Conservation (phyloP, 1,139 yeast species). For the Kodamaea plutei region DNA sequence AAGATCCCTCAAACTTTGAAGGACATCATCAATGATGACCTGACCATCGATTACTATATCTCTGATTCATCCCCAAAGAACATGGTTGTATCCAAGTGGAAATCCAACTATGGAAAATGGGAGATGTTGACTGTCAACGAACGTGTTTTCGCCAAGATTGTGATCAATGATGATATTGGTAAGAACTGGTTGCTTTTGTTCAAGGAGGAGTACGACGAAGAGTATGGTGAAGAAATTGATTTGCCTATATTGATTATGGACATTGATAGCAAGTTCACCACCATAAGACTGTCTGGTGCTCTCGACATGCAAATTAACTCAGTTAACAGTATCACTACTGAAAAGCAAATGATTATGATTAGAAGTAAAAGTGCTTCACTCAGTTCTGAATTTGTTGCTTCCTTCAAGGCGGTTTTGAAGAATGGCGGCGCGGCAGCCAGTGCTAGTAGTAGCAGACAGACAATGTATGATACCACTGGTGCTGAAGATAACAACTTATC, state of each 20-base stretch:
- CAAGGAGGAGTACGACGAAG: conserved; percentile 36
- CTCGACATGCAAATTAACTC: conserved; percentile 39
- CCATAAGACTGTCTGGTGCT: conserved; percentile 35
- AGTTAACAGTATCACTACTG: conserved; percentile 27
- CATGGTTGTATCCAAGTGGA: conserved; percentile 44
- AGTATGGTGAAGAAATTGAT: conserved; percentile 30
- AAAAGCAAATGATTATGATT: conserved; percentile 29
- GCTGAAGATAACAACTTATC: conserved; percentile 19
- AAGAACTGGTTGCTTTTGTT: conserved; percentile 40
- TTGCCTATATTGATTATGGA: conserved; percentile 36
- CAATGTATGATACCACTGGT: conserved; percentile 17
- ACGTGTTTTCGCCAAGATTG: conserved; percentile 35
- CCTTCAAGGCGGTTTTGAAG: conserved; percentile 28
- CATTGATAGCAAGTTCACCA: conserved; percentile 20
- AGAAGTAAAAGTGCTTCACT: conserved; percentile 32
- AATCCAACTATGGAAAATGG: conserved; percentile 42
- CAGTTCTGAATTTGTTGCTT: conserved; percentile 22
- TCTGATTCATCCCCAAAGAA: conserved; percentile 33
- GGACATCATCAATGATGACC: conserved; percentile 36
- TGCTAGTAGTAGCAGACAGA: conserved; percentile 13
- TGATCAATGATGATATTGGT: conserved; percentile 29
- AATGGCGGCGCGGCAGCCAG: conserved; percentile 8
- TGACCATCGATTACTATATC: conserved; percentile 38
- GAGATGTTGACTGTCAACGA: conserved; percentile 41
- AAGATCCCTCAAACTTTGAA: conserved; percentile 35